Evolutionary conservation across 345 rosid genomes (phyloP), one percentile per base, ranked within the genome.

Genomic region (Microthlaspi erraticum): DNA sequence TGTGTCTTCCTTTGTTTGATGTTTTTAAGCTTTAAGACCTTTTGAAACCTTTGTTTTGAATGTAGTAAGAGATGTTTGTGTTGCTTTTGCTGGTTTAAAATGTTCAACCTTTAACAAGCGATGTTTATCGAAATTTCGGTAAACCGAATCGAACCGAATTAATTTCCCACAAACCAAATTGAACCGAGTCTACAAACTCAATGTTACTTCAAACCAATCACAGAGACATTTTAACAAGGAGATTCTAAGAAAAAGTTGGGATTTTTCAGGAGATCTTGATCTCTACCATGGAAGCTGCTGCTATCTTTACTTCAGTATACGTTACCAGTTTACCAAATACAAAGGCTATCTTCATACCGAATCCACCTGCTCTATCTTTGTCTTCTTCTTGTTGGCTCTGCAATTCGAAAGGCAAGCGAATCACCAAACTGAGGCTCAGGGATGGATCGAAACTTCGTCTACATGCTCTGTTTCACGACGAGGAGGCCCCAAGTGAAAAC

Each of bases 281-380:
- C 13, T 50, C 49, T 42, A 26, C 70, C 60, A 85, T 90, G 98
- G 96, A 88, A 10, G 56, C 42, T 58, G 56, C 42, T 58, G 63
- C 89, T 48, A 63, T 83, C 5, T 80, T 84, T 55, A 79, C 76
- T 63, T 77, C 84, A 17, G 36, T 58, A 20, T 58, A 76, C 49
- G 17, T 74, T 66, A 77, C 84, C 61, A 81, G 66, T 32, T 61
- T 80, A 62, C 79, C 84, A 14, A 88, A 79, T 39, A n/a, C 84
- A 14, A 52, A 38, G 56, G 73, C 72, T 49, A 50, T 19, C 34
- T 52, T 71, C 32, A 76, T 68, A 64, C 46, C 52, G n/a, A 64
- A 13, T 48, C 67, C 83, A 56, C 43, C 76, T 16, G 26, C 81
- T 46, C 67, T 76, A 1, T 54, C 80, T 39, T 71, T 80, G 4